phyloP scores from a whole-genome alignment of 2,329 filamentous ascomycete genomes.

The Sporothrix brunneoviolacea region DNA sequence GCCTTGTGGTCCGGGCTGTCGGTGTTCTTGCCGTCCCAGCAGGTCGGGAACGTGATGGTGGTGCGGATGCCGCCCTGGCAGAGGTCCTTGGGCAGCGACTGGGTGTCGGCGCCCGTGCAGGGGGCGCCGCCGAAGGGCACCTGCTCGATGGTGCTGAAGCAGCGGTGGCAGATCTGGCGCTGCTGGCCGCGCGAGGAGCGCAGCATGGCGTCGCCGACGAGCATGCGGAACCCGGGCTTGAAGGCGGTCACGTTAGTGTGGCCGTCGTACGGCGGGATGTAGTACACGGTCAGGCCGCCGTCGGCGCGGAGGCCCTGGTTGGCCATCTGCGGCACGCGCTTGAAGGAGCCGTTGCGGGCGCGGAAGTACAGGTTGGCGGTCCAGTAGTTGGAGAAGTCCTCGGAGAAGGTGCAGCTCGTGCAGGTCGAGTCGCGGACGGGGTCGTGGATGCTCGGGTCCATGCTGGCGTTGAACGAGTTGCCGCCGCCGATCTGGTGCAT shows the following conservation, averaged over 20 bases:
- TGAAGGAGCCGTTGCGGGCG: no score
- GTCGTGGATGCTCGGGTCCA: no score
- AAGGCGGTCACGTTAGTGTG: slow-evolving; percentile 36
- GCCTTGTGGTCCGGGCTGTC: slow-evolving; percentile 39
- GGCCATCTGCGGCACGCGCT: slow-evolving; percentile 20
- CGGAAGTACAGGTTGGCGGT: no score
- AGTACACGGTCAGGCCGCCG: slow-evolving; percentile 33
- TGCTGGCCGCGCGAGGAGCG: slow-evolving; percentile 19
- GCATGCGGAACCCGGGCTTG: slow-evolving; percentile 35
- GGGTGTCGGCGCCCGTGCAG: slow-evolving; percentile 26
- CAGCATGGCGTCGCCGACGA: slow-evolving; percentile 26
- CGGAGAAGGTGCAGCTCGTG: no score
- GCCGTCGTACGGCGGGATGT: slow-evolving; percentile 34
- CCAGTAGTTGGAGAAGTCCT: no score
- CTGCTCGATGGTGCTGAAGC: slow-evolving; percentile 20
- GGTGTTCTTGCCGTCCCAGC: slow-evolving; percentile 39
- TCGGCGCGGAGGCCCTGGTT: slow-evolving; percentile 9
- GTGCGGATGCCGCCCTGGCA: no score
- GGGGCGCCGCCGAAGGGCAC: slow-evolving; percentile 22
- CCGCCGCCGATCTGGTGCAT: no score
- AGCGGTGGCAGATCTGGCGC: slow-evolving; percentile 24
- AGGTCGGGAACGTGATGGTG: no score
- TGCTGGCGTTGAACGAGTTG: no score
- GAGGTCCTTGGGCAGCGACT: slow-evolving; percentile 34
- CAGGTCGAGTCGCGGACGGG: no score